phyloP scores from a whole-genome alignment of 805 yeast genomes.

The Lipomyces lipofer region DNA sequence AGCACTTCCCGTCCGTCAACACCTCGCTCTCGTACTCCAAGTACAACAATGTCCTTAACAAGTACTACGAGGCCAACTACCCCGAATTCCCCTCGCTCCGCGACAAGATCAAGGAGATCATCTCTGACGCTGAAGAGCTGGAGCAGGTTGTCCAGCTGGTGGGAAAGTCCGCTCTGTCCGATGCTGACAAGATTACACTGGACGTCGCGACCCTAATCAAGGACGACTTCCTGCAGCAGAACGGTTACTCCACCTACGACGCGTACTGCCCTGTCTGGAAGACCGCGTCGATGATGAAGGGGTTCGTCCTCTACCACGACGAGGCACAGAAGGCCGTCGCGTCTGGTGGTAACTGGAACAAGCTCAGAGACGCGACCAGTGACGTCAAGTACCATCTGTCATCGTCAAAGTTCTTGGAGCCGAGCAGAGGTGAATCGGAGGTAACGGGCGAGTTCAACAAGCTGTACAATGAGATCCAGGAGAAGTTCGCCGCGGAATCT shows the following conservation, averaged over 20 bases:
- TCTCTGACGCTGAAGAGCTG: constrained; percentile 95
- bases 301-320: constrained; percentile 85
- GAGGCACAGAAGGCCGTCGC: constrained; percentile 98
- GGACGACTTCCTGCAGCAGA: constrained; percentile 98
- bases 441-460: constrained; percentile 75
- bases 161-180: constrained; percentile 97
- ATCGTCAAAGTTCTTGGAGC: constrained; percentile 94
- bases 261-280: constrained; percentile 99
- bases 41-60: constrained; percentile 83
- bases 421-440: constrained; percentile 82
- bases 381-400: constrained; percentile 94
- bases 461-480: constrained; percentile 72
- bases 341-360: constrained; percentile 92
- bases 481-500: constrained; percentile 92
- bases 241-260: constrained; percentile 97
- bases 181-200: constrained; percentile 92
- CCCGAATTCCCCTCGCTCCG: constrained; percentile 91
- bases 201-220: constrained; percentile 90
- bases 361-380: constrained; percentile 81
- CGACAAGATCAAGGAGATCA: constrained; percentile 88
- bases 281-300: constrained; percentile 97
- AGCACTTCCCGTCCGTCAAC: constrained; percentile 98
- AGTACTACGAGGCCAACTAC: constrained; percentile 79
- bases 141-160: constrained; percentile 99
- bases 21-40: constrained; percentile 96